These are phyloP conservation scores for Brassica nigra DNA, from an alignment of 345 rosid genomes.

Conservation along the genomic window DNA sequence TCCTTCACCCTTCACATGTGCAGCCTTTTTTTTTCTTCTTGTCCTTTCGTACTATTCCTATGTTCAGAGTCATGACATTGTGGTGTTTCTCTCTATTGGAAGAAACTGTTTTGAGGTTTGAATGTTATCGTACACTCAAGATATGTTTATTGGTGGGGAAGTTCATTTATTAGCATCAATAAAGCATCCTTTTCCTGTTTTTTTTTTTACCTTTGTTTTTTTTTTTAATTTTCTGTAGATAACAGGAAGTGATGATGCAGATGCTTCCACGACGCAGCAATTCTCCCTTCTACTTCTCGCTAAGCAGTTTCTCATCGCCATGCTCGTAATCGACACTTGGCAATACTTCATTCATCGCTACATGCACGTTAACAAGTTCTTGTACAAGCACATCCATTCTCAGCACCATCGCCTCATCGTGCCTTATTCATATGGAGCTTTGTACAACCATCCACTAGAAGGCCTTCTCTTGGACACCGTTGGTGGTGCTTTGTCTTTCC, in stretches of 20 bases:
- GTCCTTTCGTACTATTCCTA: not conserved
- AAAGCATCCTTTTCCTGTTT: not conserved
- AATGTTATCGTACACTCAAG: not conserved
- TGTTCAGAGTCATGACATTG: constrained; percentile 9
- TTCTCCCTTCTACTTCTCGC: constrained; percentile 32
- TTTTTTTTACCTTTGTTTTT: not conserved
- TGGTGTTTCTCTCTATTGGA: constrained; percentile 12
- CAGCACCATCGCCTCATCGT: constrained; percentile 64
- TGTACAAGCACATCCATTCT: constrained; percentile 45
- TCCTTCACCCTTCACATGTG: constrained; percentile 16
- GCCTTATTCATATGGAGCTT: constrained; percentile 67
- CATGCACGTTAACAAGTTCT: constrained; percentile 45
- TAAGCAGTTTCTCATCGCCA: constrained; percentile 37
- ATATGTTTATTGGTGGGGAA: constrained; percentile 2
- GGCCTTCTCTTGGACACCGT: constrained; percentile 70
- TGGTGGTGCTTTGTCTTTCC: constrained; percentile 80
- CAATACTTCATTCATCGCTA: constrained; percentile 45
- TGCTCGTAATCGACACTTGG: constrained; percentile 46
- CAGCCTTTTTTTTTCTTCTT: not conserved
- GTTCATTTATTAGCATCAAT: not conserved
- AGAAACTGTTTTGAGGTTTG: not conserved
- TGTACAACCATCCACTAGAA: constrained; percentile 70
- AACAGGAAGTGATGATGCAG: constrained; percentile 41
- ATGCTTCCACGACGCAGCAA: constrained; percentile 19
- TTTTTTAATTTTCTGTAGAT: constrained; percentile 17